Conservation (phyloP, 2,329 filamentous ascomycete species). For the Didymella keratinophila region DNA sequence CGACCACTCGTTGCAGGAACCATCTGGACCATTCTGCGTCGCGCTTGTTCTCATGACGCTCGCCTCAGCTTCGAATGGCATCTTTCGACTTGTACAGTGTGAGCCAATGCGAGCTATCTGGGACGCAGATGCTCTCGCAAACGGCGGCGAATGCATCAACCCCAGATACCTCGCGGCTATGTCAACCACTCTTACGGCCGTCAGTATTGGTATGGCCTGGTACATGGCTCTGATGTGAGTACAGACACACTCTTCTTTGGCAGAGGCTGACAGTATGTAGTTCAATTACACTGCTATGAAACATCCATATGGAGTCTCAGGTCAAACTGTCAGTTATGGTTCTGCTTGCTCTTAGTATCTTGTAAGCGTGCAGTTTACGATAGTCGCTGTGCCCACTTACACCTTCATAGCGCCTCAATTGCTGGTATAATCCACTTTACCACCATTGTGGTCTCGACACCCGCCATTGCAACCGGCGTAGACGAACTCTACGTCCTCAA, state of each 20-base stretch:
- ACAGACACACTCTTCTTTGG: no score
- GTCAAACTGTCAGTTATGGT: not conserved
- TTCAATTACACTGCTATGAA: not conserved
- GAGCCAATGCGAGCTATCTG: not conserved
- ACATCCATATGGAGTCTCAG: not conserved
- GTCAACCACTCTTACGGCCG: not conserved
- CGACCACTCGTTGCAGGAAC: not conserved
- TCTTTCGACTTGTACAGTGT: not conserved
- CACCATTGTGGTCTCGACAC: no score
- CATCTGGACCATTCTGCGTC: not conserved
- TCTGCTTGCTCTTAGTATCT: not conserved
- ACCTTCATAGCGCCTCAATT: not conserved
- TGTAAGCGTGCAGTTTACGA: not conserved
- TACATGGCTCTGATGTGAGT: not conserved
- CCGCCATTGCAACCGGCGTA: no score
- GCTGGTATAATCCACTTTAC: no score
- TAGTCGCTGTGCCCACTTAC: not conserved
- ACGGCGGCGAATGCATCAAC: not conserved
- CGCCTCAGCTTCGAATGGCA: not conserved
- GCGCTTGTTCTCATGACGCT: not conserved
- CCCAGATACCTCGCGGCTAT: not conserved
- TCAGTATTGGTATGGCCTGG: not conserved
- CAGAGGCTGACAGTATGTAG: not conserved
- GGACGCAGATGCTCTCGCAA: not conserved
- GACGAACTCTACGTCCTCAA: not conserved